Conservation (phyloP, 768 basidiomycete genomes). For the Termitomyces sp. region DNA sequence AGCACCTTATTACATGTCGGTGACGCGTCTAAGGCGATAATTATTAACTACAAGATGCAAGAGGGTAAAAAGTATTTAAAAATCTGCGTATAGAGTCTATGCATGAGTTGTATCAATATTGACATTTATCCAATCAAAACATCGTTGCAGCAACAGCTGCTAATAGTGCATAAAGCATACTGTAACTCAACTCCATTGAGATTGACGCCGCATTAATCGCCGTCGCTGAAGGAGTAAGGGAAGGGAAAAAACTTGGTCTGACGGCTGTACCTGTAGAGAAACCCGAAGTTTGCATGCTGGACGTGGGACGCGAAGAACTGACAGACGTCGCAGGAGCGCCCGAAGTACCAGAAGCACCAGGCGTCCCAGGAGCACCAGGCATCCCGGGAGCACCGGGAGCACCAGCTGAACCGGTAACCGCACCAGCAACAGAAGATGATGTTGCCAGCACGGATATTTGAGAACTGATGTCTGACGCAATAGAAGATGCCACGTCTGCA, state of each 20-base stretch:
- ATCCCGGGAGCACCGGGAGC: neutral
- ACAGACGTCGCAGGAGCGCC: neutral
- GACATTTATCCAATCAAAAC: neutral
- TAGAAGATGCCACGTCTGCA: neutral
- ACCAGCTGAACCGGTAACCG: neutral
- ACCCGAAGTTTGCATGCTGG: conserved; percentile 1
- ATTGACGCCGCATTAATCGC: neutral
- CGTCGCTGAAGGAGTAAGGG: neutral
- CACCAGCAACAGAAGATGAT: neutral
- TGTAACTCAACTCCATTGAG: neutral
- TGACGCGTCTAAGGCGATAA: too few relatives aligned
- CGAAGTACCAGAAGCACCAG: neutral
- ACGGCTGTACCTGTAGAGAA: neutral
- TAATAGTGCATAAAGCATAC: neutral
- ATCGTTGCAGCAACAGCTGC: conserved; percentile 4
- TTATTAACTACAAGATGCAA: too few relatives aligned
- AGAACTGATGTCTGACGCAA: neutral
- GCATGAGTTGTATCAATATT: neutral
- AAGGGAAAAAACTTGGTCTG: conserved; percentile 1
- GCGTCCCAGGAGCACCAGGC: neutral
- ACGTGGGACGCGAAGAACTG: neutral
- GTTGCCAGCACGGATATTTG: neutral
- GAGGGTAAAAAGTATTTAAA: neutral
- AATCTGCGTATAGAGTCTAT: neutral
- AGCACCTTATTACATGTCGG: too few relatives aligned